Evolutionary conservation across 1,284 basidiomycete species (phyloP), one percentile per base, ranked within the genome.

Genomic region (Cutaneotrichosporon sp.): DNA sequence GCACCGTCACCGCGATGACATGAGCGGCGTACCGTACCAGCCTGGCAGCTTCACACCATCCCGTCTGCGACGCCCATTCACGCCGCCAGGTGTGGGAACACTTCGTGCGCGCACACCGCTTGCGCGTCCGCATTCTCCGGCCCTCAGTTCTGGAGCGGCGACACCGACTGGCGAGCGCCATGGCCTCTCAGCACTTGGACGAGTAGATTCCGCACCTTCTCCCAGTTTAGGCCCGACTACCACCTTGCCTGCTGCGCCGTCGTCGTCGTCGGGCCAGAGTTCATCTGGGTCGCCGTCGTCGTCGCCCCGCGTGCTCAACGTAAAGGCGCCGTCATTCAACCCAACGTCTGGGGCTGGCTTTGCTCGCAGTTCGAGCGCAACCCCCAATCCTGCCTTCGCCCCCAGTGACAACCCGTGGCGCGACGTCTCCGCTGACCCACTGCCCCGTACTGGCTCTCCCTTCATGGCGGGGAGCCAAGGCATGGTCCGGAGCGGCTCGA

Each of bases 321-420:
- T 84, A 43, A 85, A 85, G 70, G 84, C 84, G 1, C 75, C 78
- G 21, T 81, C 84, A 60, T 85, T 86, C 67, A 81, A 78, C 58
- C 84, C 84, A 20, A 81, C 87, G 7, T 5, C 26, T 30, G 26
- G 26, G 5, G 26, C 26, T 10, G 26, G 26, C 5, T 30, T 30
- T 30, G 10, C 10, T 5, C 26, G 26, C 84, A 0, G 88, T 86
- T 8, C 88, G 87, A 65, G 7, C 26, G 7, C 26, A 30, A 7
- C 26, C 7, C 10, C 26, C 43, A 45, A 45, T 33, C 13, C 43
- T 18, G 34, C 33, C 30, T 45, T 45, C 35, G 30, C 43, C 86
- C 20, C 85, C 87, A 4, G 88, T 88, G 46, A 61, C 37, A 69
- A 72, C 52, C 63, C 68, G 8, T 74, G 70, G 72, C 63, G 62